Evolutionary conservation across 768 basidiomycete genomes (phyloP).

Genomic region (Suillus luteus): DNA sequence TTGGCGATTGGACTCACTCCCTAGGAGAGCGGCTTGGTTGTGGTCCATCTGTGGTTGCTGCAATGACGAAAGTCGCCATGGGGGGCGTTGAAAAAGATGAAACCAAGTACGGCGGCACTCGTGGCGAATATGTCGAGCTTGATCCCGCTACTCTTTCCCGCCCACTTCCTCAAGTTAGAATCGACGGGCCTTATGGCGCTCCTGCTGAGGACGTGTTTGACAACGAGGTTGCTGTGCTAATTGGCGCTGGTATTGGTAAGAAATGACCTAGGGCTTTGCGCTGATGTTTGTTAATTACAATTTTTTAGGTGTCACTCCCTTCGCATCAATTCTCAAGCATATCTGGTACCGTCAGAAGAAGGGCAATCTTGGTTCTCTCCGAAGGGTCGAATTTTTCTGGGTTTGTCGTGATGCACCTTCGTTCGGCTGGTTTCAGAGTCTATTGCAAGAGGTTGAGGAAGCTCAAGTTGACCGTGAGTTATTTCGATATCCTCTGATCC

Average conservation of each 20-base stretch:
- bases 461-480: constrained; percentile 86
- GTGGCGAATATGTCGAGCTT: constrained; percentile 83
- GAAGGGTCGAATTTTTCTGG: constrained; percentile 95
- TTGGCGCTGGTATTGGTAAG: constrained; percentile 92
- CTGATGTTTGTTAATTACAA: constrained; percentile 5
- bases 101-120: constrained; percentile 43
- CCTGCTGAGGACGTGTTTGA: constrained; percentile 91
- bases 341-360: constrained; percentile 92
- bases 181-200: constrained; percentile 93
- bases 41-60: constrained; percentile 72
- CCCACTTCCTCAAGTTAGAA: constrained; percentile 67
- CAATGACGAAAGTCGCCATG: constrained; percentile 79
- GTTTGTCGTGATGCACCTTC: constrained; percentile 91
- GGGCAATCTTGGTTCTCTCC: constrained; percentile 75
- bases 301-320: constrained; percentile 80
- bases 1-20: constrained; percentile 82
- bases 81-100: constrained; percentile 71
- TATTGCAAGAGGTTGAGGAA: constrained; percentile 85
- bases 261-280: background rate
- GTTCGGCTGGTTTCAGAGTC: constrained; percentile 95
- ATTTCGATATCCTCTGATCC: background rate
- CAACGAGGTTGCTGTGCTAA: constrained; percentile 84
- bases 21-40: constrained; percentile 87
- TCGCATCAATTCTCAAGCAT: constrained; percentile 92
- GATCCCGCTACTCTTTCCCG: constrained; percentile 50